Evolutionary conservation across 225 moss, liverwort and hornwort genomes (phyloP).

Genomic region (Physcomitrellopsis africana): DNA sequence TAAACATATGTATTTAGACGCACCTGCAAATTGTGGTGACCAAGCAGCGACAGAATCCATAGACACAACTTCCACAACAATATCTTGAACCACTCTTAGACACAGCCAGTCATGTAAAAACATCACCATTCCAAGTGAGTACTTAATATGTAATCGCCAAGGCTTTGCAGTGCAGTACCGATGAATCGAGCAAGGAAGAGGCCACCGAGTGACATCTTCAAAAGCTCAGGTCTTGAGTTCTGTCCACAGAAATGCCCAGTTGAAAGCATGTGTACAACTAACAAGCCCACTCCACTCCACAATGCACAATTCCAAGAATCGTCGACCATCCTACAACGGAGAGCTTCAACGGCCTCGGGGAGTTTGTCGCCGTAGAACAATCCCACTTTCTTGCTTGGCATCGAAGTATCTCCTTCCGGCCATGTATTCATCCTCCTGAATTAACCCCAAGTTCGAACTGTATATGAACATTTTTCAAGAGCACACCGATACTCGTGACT

Average conservation of each 20-base stretch:
- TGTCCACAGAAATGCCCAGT: neutral
- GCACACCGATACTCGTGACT: neutral
- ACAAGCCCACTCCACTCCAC: slow-evolving; percentile 1
- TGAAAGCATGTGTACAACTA: slow-evolving; percentile 9
- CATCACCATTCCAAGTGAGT: neutral
- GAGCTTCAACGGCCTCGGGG: slow-evolving; percentile 28
- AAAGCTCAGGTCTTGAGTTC: neutral
- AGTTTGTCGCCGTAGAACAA: slow-evolving; percentile 43
- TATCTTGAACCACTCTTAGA: slow-evolving; percentile 22
- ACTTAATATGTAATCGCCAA: too few species aligned
- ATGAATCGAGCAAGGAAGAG: neutral
- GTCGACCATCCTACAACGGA: slow-evolving; percentile 25
- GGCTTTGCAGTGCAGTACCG: neutral
- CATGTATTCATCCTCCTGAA: slow-evolving; percentile 50
- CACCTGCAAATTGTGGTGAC: slow-evolving; percentile 26
- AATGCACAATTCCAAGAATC: slow-evolving; percentile 20
- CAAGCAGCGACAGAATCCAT: slow-evolving; percentile 15
- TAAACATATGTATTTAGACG: neutral
- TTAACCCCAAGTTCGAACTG: slow-evolving; percentile 26
- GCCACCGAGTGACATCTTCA: slow-evolving; percentile 7
- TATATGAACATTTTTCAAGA: slow-evolving; percentile 15
- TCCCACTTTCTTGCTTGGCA: slow-evolving; percentile 37
- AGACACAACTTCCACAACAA: slow-evolving; percentile 1
- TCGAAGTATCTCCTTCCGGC: slow-evolving; percentile 39
- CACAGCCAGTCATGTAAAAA: slow-evolving; percentile 3